Conservation (phyloP, 306 rosid species). For the Erythrophleum fordii region DNA sequence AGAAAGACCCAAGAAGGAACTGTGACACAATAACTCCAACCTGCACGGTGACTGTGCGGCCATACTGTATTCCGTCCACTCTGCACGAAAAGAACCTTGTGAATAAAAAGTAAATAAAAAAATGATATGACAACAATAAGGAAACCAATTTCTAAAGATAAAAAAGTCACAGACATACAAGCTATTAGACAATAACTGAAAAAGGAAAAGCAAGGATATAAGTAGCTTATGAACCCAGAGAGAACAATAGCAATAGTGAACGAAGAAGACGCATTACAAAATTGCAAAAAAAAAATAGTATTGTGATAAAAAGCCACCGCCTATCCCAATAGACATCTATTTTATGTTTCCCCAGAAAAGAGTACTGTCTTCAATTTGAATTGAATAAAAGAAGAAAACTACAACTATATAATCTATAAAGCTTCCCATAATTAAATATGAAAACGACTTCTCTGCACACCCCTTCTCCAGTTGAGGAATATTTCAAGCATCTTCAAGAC, state of each 20-base stretch:
- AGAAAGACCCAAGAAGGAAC: constrained; percentile 81
- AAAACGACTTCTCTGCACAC: background rate
- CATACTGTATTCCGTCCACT: constrained; percentile 78
- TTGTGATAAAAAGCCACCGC: background rate
- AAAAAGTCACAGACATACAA: constrained; percentile 18
- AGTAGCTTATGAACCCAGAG: constrained; percentile 28
- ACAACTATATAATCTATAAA: background rate
- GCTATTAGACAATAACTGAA: constrained; percentile 6
- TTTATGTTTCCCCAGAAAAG: constrained; percentile 29
- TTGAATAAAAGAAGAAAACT: constrained; percentile 23
- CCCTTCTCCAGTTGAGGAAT: constrained; percentile 3
- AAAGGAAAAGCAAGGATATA: constrained; percentile 20
- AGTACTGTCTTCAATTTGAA: background rate
- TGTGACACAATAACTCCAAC: constrained; percentile 88
- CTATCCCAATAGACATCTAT: background rate
- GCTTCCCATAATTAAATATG: background rate
- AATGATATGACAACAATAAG: background rate
- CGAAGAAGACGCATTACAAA: constrained; percentile 20
- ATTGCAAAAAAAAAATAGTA: background rate
- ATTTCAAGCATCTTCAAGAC: constrained; percentile 4
- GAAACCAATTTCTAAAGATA: constrained; percentile 11
- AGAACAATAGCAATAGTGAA: constrained; percentile 10
- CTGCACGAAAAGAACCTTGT: constrained; percentile 54
- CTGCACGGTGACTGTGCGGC: constrained; percentile 86
- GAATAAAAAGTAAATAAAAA: constrained; percentile 24